Evolutionary conservation across 1,284 basidiomycete species (phyloP), one percentile per base, ranked within the genome.

Genomic region (Ustilago tritici): DNA sequence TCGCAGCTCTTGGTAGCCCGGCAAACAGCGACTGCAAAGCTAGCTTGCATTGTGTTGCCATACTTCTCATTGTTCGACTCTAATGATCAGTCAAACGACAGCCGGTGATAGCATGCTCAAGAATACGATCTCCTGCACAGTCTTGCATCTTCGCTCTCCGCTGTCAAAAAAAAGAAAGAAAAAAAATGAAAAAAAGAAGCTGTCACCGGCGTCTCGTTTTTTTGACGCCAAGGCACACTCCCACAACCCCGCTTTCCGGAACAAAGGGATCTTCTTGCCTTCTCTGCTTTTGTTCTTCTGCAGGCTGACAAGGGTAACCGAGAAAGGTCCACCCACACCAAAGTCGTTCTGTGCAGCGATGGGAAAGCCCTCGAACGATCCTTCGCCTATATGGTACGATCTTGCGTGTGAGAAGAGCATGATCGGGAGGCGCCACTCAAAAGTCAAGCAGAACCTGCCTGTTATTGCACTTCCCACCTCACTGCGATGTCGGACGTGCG

Each of bases 141-240:
- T 12, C 11, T 50, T 46, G 40, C 32, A 34, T 6, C 34, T 32
- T 46, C 8, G 49, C 40, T 58, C 31, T 17, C 23, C 56, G 41
- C 43, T 58, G 23, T 40, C 49, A 9, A 28, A 31, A 28, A 14
- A 2, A 10, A 36, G 35, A 40, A 10, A 40, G 0, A 40, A 17
- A 17, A 5, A 17, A 3, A 40, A 17, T n/a, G n/a, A 40, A 40
- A 40, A 17, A 17, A 10, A 40, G 38, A 28, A 9, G 43, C 43
- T 46, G 15, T 19, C 57, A 59, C 57, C 57, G 57, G 47, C 47
- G 35, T 59, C 47, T 50, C 35, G 47, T 59, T 35, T 50, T 0
- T 23, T 50, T 32, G 32, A 2, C 17, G 17, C 36, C 3, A 54
- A 17, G 3, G 14, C 35, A 41, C 36, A 5, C 23, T 52, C 60